These are phyloP conservation scores for Wickerhamomyces queroliae DNA, from an alignment of 805 yeast genomes.

Conservation along the genomic window DNA sequence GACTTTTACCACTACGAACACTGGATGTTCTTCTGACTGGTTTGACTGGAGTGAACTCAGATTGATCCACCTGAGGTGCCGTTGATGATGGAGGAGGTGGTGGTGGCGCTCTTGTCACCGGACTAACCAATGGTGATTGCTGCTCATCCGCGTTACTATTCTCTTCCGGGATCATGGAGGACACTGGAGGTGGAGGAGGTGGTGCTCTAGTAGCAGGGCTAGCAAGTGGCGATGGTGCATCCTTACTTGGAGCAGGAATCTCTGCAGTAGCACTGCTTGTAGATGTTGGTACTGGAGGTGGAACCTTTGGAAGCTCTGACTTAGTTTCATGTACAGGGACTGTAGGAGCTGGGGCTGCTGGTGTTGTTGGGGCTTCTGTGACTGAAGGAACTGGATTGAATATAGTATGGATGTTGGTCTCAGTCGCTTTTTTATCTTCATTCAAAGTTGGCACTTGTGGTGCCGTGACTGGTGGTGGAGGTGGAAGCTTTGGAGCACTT, in stretches of 20 bases:
- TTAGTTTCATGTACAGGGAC: too few species aligned
- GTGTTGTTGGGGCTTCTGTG: too few species aligned
- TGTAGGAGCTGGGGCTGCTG: too few species aligned
- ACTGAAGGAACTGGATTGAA: too few species aligned
- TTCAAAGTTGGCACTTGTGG: slow-evolving; percentile 1
- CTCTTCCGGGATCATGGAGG: slow-evolving; percentile 5
- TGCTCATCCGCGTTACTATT: not conserved
- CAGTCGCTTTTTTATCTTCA: too few species aligned
- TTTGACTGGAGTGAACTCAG: not conserved
- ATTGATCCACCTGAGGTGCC: not conserved
- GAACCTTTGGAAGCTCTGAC: too few species aligned
- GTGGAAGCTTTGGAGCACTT: slow-evolving; percentile 12
- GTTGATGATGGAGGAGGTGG: slow-evolving; percentile 4
- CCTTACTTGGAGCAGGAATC: slow-evolving; percentile 1
- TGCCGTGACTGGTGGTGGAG: slow-evolving; percentile 2
- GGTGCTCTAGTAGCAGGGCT: slow-evolving; percentile 1
- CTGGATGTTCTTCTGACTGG: not conserved
- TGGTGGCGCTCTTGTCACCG: slow-evolving; percentile 5
- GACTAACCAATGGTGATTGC: not conserved
- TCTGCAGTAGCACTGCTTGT: too few species aligned
- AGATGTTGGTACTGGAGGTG: too few species aligned
- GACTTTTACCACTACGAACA: not conserved
- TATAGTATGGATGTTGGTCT: too few species aligned
- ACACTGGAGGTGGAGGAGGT: slow-evolving; percentile 3
- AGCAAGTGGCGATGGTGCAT: slow-evolving; percentile 8